Conservation (phyloP, 139 green algal genomes). For the Chlorella sp. region DNA sequence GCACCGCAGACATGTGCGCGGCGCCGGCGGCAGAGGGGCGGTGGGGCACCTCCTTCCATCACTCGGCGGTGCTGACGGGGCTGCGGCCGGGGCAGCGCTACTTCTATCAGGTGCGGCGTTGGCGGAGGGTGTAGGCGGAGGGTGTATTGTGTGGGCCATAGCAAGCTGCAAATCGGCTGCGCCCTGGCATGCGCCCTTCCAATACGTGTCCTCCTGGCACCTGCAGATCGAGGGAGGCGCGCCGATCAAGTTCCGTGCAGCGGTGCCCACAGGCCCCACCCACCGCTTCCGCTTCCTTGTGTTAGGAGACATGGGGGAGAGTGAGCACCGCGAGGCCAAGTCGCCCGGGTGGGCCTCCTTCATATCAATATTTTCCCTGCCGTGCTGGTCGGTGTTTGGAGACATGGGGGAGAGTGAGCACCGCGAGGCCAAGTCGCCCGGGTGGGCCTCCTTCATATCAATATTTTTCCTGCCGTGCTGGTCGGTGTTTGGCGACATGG, state of each 20-base stretch:
- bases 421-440: constrained; percentile 8
- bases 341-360: constrained; percentile 7
- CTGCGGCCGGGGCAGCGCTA: constrained; percentile 50
- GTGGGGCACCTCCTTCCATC: constrained; percentile 40
- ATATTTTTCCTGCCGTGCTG: background rate
- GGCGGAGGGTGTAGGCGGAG: background rate
- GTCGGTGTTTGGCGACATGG: background rate
- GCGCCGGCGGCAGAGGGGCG: constrained; percentile 42
- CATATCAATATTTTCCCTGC: too few relatives aligned
- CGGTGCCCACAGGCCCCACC: constrained; percentile 17
- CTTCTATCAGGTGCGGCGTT: constrained; percentile 38
- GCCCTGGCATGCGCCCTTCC: background rate
- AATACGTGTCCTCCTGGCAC: too few relatives aligned
- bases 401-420: too few relatives aligned
- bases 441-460: constrained; percentile 16
- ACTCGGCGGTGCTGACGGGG: constrained; percentile 49
- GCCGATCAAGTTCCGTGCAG: constrained; percentile 43
- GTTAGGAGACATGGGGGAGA: constrained; percentile 81
- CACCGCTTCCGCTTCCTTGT: constrained; percentile 68
- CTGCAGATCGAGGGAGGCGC: constrained; percentile 7
- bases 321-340: constrained; percentile 46
- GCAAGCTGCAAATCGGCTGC: background rate
- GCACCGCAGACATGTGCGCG: constrained; percentile 57
- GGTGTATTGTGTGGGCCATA: background rate
- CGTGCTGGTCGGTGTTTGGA: too few relatives aligned